Percentiles rank a stretch among this genome's conserved stretches.
These are phyloP conservation scores for Psilocybe cubensis DNA, from an alignment of 768 basidiomycete species.

Conservation along the genomic window DNA sequence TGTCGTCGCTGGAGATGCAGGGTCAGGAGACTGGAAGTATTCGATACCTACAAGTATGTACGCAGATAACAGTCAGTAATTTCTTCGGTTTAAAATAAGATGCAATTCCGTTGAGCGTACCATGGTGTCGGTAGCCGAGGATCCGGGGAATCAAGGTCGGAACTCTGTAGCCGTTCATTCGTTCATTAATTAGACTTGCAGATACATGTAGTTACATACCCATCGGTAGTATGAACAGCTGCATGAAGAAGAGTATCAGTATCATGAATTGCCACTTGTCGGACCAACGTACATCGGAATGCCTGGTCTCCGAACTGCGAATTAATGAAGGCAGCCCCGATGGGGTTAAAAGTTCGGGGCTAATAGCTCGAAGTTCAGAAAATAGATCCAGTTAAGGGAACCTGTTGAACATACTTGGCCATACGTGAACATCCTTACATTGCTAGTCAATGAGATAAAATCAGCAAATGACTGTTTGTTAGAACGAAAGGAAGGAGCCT, in stretches of 20 bases:
- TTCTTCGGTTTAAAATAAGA: neutral
- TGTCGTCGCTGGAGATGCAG: conserved; percentile 37
- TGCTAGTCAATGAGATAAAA: conserved; percentile 17
- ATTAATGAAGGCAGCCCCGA: conserved; percentile 44
- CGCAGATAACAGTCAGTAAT: neutral
- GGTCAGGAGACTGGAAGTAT: conserved; percentile 46
- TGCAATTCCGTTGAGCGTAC: conserved; percentile 24
- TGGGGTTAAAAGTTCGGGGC: conserved; percentile 32
- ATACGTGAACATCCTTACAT: conserved; percentile 45
- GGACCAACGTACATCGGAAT: conserved; percentile 35
- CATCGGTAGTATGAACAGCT: conserved; percentile 6
- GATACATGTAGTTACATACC: neutral
- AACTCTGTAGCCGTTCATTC: conserved; percentile 32
- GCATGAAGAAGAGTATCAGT: neutral
- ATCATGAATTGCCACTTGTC: no score
- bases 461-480: neutral
- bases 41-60: conserved; percentile 37
- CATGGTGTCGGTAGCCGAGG: conserved; percentile 52
- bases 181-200: neutral
- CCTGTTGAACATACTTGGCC: conserved; percentile 40
- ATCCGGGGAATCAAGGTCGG: conserved; percentile 47
- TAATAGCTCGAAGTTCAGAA: neutral
- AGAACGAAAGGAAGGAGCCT: conserved; percentile 9
- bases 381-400: conserved; percentile 31
- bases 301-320: conserved; percentile 35